phyloP scores from a whole-genome alignment of 208 protist species.

The Crithidia acanthocephali region DNA sequence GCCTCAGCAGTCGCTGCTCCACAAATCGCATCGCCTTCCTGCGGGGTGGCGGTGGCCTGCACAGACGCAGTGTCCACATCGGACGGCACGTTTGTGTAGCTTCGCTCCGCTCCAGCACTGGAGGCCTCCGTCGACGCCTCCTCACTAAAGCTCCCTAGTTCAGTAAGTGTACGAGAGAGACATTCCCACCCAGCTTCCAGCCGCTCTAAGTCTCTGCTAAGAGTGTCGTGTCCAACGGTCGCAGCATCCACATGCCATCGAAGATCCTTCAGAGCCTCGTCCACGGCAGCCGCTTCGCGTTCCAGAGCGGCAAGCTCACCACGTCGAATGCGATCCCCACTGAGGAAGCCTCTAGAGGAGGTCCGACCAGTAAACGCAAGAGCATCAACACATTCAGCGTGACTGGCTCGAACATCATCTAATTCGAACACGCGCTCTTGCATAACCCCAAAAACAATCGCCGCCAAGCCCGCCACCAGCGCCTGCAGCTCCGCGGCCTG shows the following conservation, averaged over 20 bases:
- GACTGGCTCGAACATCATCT: too few relatives aligned
- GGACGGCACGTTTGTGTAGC: neutral
- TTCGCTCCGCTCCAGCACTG: neutral
- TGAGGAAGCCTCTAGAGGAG: too few relatives aligned
- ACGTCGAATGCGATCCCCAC: too few relatives aligned
- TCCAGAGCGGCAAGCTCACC: neutral
- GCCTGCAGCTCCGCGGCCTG: slow-evolving; percentile 19
- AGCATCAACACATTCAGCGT: too few relatives aligned
- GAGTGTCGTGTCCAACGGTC: slow-evolving; percentile 1
- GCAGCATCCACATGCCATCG: slow-evolving; percentile 12
- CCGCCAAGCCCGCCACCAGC: slow-evolving; percentile 9
- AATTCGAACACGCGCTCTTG: too few relatives aligned
- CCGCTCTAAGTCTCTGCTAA: neutral
- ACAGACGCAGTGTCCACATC: neutral
- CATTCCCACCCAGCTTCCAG: neutral
- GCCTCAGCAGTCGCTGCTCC: neutral
- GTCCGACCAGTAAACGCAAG: too few relatives aligned
- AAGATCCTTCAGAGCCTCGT: neutral
- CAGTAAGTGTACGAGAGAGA: neutral
- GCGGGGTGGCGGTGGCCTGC: neutral
- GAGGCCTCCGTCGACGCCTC: neutral
- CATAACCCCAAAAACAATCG: neutral
- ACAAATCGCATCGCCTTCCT: neutral
- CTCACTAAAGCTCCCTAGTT: neutral
- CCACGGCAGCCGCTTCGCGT: neutral